These are phyloP conservation scores for Cercophora scortea DNA, from an alignment of 495 filamentous ascomycete species.

Conservation along the genomic window DNA sequence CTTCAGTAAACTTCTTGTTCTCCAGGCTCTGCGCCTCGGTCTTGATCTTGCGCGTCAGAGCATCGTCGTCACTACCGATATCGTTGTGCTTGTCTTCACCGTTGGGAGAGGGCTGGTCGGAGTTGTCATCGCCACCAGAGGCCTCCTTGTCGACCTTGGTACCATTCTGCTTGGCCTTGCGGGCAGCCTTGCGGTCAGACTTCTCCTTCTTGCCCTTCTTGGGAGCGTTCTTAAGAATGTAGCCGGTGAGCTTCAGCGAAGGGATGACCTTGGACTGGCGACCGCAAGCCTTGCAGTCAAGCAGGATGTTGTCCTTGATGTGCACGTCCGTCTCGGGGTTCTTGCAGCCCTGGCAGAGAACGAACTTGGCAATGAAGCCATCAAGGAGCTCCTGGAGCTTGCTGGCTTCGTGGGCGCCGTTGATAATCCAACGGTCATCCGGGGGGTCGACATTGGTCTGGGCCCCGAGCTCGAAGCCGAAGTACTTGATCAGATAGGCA, in stretches of 20 bases:
- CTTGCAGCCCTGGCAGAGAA: conserved; percentile 99
- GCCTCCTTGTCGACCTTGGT: conserved; percentile 55
- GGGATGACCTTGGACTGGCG: conserved; percentile 84
- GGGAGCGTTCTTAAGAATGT: conserved; percentile 92
- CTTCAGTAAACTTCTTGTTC: conserved; percentile 39
- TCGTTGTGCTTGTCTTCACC: conserved; percentile 59
- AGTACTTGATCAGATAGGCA: conserved; percentile 97
- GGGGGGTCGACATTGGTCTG: conserved; percentile 96
- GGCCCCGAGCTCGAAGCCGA: conserved; percentile 95
- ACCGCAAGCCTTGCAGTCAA: conserved; percentile 98
- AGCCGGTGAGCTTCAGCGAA: conserved; percentile 91
- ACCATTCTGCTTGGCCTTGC: conserved; percentile 75
- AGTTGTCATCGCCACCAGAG: conserved; percentile 61
- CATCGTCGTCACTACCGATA: conserved; percentile 84
- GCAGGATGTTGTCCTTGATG: conserved; percentile 82
- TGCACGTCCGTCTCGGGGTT: conserved; percentile 95
- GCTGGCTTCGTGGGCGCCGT: conserved; percentile 88
- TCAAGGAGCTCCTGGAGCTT: conserved; percentile 99
- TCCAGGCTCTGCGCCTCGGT: conserved; percentile 69
- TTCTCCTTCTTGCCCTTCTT: conserved; percentile 93
- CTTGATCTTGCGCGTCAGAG: conserved; percentile 83
- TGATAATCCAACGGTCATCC: conserved; percentile 99
- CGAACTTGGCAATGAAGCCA: conserved; percentile 95
- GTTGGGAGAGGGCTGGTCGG: conserved; percentile 60
- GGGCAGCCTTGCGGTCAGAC: conserved; percentile 78